Evolutionary conservation across 208 protist species (phyloP), one percentile per base, ranked within the genome.

Genomic region (Wallacemonas sp.): DNA sequence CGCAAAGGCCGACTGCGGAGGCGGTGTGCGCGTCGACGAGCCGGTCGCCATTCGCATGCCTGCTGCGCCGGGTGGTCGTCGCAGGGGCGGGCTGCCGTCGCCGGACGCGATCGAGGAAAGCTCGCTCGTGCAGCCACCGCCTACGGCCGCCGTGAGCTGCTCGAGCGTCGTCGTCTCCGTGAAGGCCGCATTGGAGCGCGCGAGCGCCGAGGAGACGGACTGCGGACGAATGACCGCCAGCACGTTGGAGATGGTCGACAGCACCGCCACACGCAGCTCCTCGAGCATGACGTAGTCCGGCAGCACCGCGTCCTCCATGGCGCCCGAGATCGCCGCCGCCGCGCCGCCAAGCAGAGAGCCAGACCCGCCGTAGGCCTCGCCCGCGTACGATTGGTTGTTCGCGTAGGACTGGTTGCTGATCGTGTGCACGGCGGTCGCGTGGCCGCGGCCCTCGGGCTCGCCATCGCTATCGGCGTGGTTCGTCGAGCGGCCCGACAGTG

Each of bases 231-330:
- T 59, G 10, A 59, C 31, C 4, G 52, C 26, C 14, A 59, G 52
- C 32, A 39, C 52, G 8, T 26, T 33, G 18, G 52, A 36, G n/a
- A 59, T 25, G 11, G 57, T 79, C 12, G 74, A 65, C 59, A 61
- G 70, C n/a, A 79, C 61, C 1, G 65, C 50, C n/a, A 42, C 12
- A 28, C 74, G 68, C 50, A 79, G 59, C 64, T 72, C 42, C 28
- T 79, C 69, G n/a, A 79, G 61, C 31, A 65, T 52, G 12, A n/a
- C 14, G 31, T 33, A 59, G 31, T 59, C 52, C 5, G 26, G 26
- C n/a, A 33, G 20, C 14, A 26, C 28, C 8, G 11, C 12, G 26
- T 33, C 20, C 8, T 57, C 49, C n/a, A 18, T 8, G 8, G 26
- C 49, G 20, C 25, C 28, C 7, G 25, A 16, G 26, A 26, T 33